phyloP scores from a whole-genome alignment of 495 filamentous ascomycete genomes.

The Bacidia gigantensis region DNA sequence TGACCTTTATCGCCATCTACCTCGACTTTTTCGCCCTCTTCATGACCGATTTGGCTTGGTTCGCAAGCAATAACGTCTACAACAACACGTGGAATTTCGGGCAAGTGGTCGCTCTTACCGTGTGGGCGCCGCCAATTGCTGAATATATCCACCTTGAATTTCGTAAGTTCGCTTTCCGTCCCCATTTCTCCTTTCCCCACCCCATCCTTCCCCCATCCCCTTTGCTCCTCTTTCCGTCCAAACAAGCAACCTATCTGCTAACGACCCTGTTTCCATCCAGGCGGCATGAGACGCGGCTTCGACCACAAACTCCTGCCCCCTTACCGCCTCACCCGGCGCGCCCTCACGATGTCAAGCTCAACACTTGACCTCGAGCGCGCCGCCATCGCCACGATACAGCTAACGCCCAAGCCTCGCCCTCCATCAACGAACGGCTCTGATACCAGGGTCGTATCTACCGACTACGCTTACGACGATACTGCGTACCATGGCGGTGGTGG shows the following conservation, averaged over 20 bases:
- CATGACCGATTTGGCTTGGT: slow-evolving; percentile 8
- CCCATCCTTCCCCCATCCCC: background rate
- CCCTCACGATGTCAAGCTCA: background rate
- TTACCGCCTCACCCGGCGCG: background rate
- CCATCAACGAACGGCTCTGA: background rate
- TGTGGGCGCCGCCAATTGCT: slow-evolving; percentile 12
- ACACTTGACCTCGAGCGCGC: background rate
- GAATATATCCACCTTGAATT: slow-evolving; percentile 17
- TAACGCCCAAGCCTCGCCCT: background rate
- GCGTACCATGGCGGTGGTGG: no score
- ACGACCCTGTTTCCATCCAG: no score
- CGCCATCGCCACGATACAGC: background rate
- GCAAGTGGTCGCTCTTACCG: slow-evolving; percentile 15
- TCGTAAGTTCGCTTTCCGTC: slow-evolving; percentile 6
- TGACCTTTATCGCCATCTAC: slow-evolving; percentile 7
- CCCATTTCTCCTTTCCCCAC: no score
- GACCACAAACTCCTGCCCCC: slow-evolving; percentile 7
- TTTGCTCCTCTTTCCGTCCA: no score
- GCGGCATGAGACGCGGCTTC: slow-evolving; percentile 15
- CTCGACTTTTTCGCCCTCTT: slow-evolving; percentile 4
- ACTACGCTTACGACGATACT: background rate
- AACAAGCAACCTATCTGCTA: no score
- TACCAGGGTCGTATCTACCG: background rate
- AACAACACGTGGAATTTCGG: slow-evolving; percentile 15
- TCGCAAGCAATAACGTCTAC: slow-evolving; percentile 3